phyloP scores from a whole-genome alignment of 2,329 filamentous ascomycete genomes.

The Fusarium incarnatum region DNA sequence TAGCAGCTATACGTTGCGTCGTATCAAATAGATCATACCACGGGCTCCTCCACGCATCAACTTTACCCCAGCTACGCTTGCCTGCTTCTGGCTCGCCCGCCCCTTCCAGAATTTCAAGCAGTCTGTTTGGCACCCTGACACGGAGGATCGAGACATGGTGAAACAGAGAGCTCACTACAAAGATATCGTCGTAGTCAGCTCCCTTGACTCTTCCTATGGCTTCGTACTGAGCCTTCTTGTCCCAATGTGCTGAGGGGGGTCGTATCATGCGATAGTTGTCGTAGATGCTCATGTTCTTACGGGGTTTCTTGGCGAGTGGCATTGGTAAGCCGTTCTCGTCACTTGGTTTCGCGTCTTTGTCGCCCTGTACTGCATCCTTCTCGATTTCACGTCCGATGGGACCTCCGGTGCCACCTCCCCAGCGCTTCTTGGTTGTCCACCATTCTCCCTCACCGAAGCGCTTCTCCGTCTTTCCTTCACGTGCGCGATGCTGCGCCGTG shows the following conservation, averaged over 20 bases:
- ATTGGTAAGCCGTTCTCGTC: conserved; percentile 44
- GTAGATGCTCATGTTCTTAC: conserved; percentile 69
- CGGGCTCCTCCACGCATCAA: conserved; percentile 67
- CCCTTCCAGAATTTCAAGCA: conserved; percentile 67
- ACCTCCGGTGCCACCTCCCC: conserved; percentile 72
- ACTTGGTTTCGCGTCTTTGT: conserved; percentile 56
- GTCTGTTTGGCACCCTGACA: conserved; percentile 65
- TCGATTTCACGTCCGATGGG: conserved; percentile 72
- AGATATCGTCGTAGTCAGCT: conserved; percentile 68
- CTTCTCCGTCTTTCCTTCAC: conserved; percentile 67
- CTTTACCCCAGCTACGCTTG: conserved; percentile 61
- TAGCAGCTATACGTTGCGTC: conserved; percentile 66
- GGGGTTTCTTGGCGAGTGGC: conserved; percentile 59
- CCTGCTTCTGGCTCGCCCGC: conserved; percentile 50
- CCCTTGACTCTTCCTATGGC: conserved; percentile 65
- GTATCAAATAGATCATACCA: conserved; percentile 71
- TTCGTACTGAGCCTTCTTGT: conserved; percentile 68
- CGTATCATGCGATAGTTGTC: conserved; percentile 73
- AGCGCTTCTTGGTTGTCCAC: conserved; percentile 71
- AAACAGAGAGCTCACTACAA: conserved; percentile 70
- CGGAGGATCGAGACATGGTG: conserved; percentile 71
- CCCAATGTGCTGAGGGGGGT: conserved; percentile 69
- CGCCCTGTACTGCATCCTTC: conserved; percentile 58
- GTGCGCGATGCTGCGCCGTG: conserved; percentile 72
- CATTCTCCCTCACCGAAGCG: conserved; percentile 69